phyloP scores from a whole-genome alignment of 2,329 filamentous ascomycete genomes.

The Talaromyces funiculosus region DNA sequence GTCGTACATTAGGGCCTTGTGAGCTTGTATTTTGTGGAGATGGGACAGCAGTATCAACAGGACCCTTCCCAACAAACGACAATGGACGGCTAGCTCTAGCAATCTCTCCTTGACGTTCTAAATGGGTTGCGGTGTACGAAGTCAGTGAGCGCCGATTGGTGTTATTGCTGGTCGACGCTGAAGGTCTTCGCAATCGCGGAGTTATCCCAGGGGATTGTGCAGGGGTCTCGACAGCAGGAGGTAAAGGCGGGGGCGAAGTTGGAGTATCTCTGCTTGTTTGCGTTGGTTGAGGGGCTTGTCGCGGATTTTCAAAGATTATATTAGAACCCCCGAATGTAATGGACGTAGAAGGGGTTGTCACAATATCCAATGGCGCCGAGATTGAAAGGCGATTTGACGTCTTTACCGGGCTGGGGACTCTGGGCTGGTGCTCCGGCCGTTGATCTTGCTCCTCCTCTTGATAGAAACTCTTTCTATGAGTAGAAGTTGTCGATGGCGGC shows the following conservation, averaged over 20 bases:
- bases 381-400: slow-evolving; percentile 19
- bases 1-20: slow-evolving; percentile 29
- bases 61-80: neutral
- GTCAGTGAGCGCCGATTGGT: slow-evolving; percentile 22
- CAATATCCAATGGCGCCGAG: slow-evolving; percentile 17
- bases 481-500: slow-evolving; percentile 1
- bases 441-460: slow-evolving; percentile 9
- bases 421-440: neutral
- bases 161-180: slow-evolving; percentile 17
- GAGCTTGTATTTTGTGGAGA: slow-evolving; percentile 39
- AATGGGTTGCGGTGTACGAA: slow-evolving; percentile 13
- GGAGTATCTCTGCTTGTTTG: slow-evolving; percentile 18
- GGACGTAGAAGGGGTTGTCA: slow-evolving; percentile 18
- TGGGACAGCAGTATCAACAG: slow-evolving; percentile 15
- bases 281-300: slow-evolving; percentile 20
- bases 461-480: slow-evolving; percentile 10
- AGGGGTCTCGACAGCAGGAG: neutral
- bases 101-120: slow-evolving; percentile 8
- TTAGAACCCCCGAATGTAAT: slow-evolving; percentile 19
- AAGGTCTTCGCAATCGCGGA: slow-evolving; percentile 16
- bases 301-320: slow-evolving; percentile 17
- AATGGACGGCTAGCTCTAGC: slow-evolving; percentile 4
- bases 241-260: slow-evolving; percentile 10
- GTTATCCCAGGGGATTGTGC: slow-evolving; percentile 11
- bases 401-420: slow-evolving; percentile 9